Percentiles rank a stretch among this genome's conserved stretches.
These are phyloP conservation scores for Zoysia matrella DNA, from an alignment of 202 grass and related monocot species.

Conservation along the genomic window DNA sequence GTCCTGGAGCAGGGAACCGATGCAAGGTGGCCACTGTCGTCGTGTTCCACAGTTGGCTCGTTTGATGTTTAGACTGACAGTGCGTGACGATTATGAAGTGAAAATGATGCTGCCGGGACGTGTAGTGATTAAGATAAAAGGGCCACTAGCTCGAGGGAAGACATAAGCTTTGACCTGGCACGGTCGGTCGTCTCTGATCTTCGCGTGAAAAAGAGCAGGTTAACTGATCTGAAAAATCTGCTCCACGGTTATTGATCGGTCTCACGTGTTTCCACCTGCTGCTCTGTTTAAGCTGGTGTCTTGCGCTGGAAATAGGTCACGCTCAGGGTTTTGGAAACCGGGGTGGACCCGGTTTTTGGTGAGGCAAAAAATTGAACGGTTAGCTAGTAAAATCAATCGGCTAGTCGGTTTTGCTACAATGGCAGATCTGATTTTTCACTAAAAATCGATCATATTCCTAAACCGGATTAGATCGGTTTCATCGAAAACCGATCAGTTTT, in stretches of 20 bases:
- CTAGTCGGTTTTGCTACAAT: too few relatives aligned
- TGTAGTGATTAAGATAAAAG: background rate
- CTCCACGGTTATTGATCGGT: background rate
- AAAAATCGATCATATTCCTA: too few relatives aligned
- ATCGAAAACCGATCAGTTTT: too few relatives aligned
- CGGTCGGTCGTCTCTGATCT: background rate
- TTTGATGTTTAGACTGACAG: background rate
- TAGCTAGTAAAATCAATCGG: too few relatives aligned
- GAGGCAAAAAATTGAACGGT: too few relatives aligned
- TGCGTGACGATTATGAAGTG: background rate
- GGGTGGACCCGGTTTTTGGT: too few relatives aligned
- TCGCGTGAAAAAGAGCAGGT: background rate
- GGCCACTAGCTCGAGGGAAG: background rate
- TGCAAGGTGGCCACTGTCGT: background rate
- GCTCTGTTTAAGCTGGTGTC: too few relatives aligned
- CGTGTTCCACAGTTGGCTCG: background rate
- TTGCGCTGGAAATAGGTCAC: too few relatives aligned
- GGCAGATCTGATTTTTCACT: too few relatives aligned
- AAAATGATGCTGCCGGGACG: constrained; percentile 11
- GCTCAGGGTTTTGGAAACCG: too few relatives aligned
- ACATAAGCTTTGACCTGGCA: background rate
- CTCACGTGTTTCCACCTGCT: too few relatives aligned
- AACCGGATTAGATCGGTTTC: too few relatives aligned
- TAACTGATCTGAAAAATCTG: background rate
- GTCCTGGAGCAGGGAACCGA: background rate